Base-by-base conservation (phyloP, 345 rosid species). In the Streptanthus diversifolius region DNA sequence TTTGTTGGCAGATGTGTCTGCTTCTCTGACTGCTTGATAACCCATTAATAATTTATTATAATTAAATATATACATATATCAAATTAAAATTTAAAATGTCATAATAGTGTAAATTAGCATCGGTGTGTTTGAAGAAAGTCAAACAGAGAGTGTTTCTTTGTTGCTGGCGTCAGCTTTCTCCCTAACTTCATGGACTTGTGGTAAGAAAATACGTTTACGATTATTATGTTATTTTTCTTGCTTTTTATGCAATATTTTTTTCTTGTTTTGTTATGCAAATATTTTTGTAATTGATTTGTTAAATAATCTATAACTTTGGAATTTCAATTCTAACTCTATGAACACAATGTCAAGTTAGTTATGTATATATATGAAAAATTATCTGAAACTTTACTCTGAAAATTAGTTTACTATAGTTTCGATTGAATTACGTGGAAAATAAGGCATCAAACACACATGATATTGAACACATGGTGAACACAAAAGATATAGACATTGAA, bases 1-100 rank as follows among this genome's bases (percentile, higher is more conserved):
- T 57, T 57, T 56, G 14, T 9, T 57, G 77, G 43, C 72, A 56
- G 43, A 57, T 57, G 43, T 66, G 77, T 74, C 78, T 29, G 5
- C 53, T 57, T 66, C 61, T 57, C 36, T 48, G 72, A 74, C 72
- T 47, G 33, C 17, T 11, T 63, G 56, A 25, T 63, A 29, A 55
- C 25, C 21, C n/a, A n/a, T n/a, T n/a, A n/a, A n/a, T 43, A 29
- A 22, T 40, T 32, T 53, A 15, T 41, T 52, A 4, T 47, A 24
- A 22, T 5, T 37, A 24, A 1, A 8, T 39, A 36, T 4, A 60
- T 12, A 55, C 7, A 21, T 45, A 51, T 37, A 37, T 0, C 3
- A 30, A 5, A 30, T 30, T n/a, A n/a, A n/a, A n/a, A n/a, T 25
- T 25, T 2, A 25, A 40, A 40, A 71, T 59, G 30, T 71, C 70